Conservation (phyloP, 2,329 filamentous ascomycete species). For the Ophiocordyceps camponoti-floridani region DNA sequence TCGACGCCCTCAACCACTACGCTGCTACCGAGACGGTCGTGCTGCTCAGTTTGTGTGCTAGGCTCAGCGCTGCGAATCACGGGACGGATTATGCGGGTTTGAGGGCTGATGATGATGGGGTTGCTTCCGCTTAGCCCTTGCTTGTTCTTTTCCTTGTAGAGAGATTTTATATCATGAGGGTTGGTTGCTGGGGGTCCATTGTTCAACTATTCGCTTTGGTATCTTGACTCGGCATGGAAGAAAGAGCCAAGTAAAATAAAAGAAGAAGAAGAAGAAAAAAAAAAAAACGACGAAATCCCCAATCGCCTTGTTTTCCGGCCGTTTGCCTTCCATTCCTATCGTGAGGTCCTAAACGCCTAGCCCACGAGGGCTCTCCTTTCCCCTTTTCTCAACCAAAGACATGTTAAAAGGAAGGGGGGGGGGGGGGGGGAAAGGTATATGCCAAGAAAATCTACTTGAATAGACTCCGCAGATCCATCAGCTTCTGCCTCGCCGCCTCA, state of each 20-base stretch:
- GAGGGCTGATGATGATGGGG: slow-evolving; percentile 37
- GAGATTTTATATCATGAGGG: no score
- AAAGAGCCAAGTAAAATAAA: no score
- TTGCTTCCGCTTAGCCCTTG: neutral
- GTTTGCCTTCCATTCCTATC: neutral
- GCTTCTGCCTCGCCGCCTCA: slow-evolving; percentile 40
- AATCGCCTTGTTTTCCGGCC: neutral
- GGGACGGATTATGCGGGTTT: slow-evolving; percentile 48
- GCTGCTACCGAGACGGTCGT: slow-evolving; percentile 95
- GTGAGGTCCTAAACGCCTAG: neutral
- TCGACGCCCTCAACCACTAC: slow-evolving; percentile 92
- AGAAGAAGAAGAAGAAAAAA: no score
- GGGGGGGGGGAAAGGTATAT: neutral
- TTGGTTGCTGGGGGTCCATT: no score
- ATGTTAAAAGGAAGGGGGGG: neutral
- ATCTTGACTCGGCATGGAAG: no score
- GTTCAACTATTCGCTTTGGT: no score
- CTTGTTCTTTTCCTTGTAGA: neutral
- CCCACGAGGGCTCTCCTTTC: neutral
- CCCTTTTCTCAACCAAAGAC: slow-evolving; percentile 3
- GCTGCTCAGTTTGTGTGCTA: slow-evolving; percentile 68
- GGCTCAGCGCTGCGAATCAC: slow-evolving; percentile 66
- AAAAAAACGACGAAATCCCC: no score
- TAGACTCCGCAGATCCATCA: slow-evolving; percentile 38
- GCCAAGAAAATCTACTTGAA: slow-evolving; percentile 25